These are phyloP conservation scores for Ceratocystis cubensis DNA, from an alignment of 2,329 filamentous ascomycete species.

Conservation along the genomic window DNA sequence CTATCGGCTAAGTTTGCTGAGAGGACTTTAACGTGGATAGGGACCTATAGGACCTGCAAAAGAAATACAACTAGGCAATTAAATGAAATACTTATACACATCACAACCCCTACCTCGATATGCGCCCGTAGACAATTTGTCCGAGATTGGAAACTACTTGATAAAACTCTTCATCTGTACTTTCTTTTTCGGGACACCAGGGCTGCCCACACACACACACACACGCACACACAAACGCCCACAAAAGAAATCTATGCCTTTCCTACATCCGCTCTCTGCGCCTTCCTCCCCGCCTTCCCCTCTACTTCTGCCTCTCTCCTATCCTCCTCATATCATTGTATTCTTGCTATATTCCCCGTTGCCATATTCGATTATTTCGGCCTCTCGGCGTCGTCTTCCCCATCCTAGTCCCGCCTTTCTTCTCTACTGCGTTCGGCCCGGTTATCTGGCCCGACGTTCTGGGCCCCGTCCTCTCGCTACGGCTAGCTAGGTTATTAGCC, in stretches of 20 bases:
- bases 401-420: background rate
- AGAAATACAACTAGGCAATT: too few species aligned
- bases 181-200: background rate
- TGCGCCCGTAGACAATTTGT: background rate
- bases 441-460: background rate
- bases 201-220: background rate
- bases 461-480: background rate
- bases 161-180: background rate
- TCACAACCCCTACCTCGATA: background rate
- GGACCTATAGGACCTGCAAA: too few species aligned
- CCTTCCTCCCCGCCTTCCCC: too few species aligned
- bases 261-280: too few species aligned
- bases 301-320: background rate
- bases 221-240: background rate
- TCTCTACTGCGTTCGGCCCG: background rate
- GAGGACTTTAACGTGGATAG: background rate
- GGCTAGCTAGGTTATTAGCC: background rate
- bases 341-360: too few species aligned
- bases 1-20: background rate
- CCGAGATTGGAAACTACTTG: background rate
- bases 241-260: background rate
- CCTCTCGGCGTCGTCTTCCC: background rate
- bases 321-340: too few species aligned
- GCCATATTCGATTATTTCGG: background rate
- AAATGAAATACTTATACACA: background rate